Percentiles rank a stretch among this genome's conserved stretches.
phyloP scores from a whole-genome alignment of 768 basidiomycete species.

The Mycena polygramma region DNA sequence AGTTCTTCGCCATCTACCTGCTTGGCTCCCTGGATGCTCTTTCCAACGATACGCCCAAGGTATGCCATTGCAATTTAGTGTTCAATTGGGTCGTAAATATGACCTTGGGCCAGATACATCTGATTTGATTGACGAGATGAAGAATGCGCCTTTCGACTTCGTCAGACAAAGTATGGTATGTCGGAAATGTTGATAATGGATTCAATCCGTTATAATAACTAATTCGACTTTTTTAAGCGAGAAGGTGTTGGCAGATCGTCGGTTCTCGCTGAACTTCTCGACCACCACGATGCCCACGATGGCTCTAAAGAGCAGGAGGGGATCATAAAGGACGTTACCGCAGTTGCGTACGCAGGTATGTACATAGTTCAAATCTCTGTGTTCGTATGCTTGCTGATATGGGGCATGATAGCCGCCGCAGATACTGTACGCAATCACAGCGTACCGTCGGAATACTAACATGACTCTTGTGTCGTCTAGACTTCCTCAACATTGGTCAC shows the following conservation, averaged over 20 bases:
- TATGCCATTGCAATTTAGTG: background rate
- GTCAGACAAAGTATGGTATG: conserved; percentile 23
- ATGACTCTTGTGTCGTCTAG: conserved; percentile 26
- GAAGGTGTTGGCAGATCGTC: conserved; percentile 22
- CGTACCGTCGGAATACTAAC: background rate
- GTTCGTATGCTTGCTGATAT: background rate
- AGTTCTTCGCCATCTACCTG: conserved; percentile 49
- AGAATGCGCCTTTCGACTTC: conserved; percentile 20
- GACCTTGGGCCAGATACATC: background rate
- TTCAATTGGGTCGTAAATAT: background rate
- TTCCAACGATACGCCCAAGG: background rate
- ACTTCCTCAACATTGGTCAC: conserved; percentile 37
- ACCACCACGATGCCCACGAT: background rate
- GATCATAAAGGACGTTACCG: conserved; percentile 46
- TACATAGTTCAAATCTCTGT: background rate
- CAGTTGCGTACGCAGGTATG: conserved; percentile 47
- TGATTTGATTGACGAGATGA: conserved; percentile 17
- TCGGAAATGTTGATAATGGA: too few species aligned
- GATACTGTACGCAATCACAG: conserved; percentile 3
- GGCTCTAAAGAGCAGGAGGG: conserved; percentile 30
- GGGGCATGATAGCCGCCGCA: background rate
- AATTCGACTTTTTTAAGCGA: background rate
- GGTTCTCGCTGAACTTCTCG: conserved; percentile 11
- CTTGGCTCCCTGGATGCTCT: conserved; percentile 41
- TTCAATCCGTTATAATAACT: too few species aligned